phyloP scores from a whole-genome alignment of 2,329 filamentous ascomycete species.

The Ophiosphaerella herpotricha region DNA sequence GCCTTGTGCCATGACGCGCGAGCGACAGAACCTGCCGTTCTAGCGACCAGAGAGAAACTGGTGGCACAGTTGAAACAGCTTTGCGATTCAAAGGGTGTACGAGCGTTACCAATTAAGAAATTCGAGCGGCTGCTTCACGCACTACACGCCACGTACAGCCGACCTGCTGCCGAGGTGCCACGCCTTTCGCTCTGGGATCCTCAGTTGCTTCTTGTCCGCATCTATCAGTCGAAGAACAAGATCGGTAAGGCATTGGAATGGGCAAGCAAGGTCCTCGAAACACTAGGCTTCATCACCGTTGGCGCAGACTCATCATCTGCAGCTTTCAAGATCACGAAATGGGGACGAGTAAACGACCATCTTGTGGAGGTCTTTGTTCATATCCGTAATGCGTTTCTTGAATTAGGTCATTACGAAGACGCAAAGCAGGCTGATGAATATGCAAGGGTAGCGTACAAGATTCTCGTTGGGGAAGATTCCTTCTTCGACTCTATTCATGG shows the following conservation, averaged over 20 bases:
- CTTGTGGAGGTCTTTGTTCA: slow-evolving; percentile 36
- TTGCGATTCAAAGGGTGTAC: background rate
- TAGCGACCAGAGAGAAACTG: slow-evolving; percentile 9
- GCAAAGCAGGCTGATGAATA: slow-evolving; percentile 30
- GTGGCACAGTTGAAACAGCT: background rate
- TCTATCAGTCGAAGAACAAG: slow-evolving; percentile 11
- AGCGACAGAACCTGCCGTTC: slow-evolving; percentile 4
- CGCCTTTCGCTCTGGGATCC: slow-evolving; percentile 26
- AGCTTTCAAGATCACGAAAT: slow-evolving; percentile 23
- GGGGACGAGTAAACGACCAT: slow-evolving; percentile 34
- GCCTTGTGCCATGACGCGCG: slow-evolving; percentile 17
- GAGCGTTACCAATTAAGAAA: background rate
- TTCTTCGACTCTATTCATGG: slow-evolving; percentile 20
- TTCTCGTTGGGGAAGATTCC: slow-evolving; percentile 43
- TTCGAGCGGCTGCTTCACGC: slow-evolving; percentile 15
- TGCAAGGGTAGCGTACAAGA: slow-evolving; percentile 38
- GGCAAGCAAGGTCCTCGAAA: slow-evolving; percentile 5
- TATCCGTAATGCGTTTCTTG: slow-evolving; percentile 28
- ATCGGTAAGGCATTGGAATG: slow-evolving; percentile 8
- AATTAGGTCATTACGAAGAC: slow-evolving; percentile 17
- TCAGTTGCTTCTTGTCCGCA: slow-evolving; percentile 14
- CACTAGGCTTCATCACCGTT: slow-evolving; percentile 17
- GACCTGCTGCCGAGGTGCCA: slow-evolving; percentile 21
- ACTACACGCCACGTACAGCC: slow-evolving; percentile 22
- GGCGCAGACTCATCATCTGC: slow-evolving; percentile 14